Evolutionary conservation across 306 rosid genomes (phyloP), one percentile per base, ranked within the genome.

Genomic region (Castanea mollissima): DNA sequence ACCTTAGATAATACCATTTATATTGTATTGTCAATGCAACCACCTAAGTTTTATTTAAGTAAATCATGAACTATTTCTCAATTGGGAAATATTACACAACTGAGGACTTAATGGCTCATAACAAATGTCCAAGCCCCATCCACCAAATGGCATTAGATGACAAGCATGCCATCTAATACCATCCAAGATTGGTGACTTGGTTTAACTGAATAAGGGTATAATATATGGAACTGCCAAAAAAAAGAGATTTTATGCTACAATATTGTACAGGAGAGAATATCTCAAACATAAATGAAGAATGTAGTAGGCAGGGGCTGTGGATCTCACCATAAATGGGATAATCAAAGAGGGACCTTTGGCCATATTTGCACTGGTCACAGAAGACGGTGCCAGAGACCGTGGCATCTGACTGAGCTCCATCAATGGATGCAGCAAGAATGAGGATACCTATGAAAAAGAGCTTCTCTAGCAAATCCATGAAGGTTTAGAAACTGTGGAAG

Each of bases 331-430:
- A 54, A 18, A 94, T 52, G 69, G 97, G 98, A 76, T 81, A 92
- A 83, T 94, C 98, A 59, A 88, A 91, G 73, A 83, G 70, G 31
- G 98, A 94, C 69, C 59, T 80, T 65, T 92, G 79, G 46, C 98
- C 98, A 55, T 92, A 97, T 80, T 92, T 94, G 92, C 98, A 94
- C 76, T 94, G 97, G 76, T 94, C 98, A 78, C 98, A 94, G 74
- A 85, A 87, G 87, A 94, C 98, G 8, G 90, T 88, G 74, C 98
- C 97, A 18, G 89, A 86, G 83, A 94, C 90, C 87, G 77, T 55
- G 23, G 97, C 82, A 63, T 86, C 87, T 68, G 89, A 97, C 20
- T 25, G 74, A 31, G 82, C 80, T 83, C 76, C 91, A 83, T 86
- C 52, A 75, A 84, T 82, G 86, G 84, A 83, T 6, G 82, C 55